Conservation (phyloP, 2,329 filamentous ascomycete genomes). For the Diplodia mutila region DNA sequence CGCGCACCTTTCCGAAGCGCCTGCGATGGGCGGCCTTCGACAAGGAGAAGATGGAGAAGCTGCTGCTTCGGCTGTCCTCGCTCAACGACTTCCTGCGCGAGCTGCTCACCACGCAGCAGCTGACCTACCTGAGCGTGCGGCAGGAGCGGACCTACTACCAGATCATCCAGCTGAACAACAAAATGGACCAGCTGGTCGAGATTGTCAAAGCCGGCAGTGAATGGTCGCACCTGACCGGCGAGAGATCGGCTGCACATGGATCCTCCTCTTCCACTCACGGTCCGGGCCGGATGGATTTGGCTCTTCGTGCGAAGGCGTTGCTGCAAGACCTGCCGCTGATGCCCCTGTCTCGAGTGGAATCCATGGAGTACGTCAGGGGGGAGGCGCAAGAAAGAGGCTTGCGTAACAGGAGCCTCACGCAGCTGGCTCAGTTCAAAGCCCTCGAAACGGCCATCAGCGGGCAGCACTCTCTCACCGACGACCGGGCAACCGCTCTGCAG, state of each 20-base stretch:
- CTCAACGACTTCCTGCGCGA: conserved; percentile 45
- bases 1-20: conserved; percentile 33
- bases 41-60: conserved; percentile 36
- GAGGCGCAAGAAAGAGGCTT: neutral
- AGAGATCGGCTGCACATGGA: neutral
- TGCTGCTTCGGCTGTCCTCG: conserved; percentile 38
- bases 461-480: conserved; percentile 33
- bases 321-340: conserved; percentile 31
- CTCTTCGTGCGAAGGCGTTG: conserved; percentile 21
- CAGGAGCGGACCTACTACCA: conserved; percentile 42
- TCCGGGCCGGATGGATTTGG: neutral
- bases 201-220: conserved; percentile 36
- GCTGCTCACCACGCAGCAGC: conserved; percentile 38
- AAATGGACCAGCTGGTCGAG: conserved; percentile 40
- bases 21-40: conserved; percentile 41
- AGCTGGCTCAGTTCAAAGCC: conserved; percentile 42
- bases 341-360: conserved; percentile 27
- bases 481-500: conserved; percentile 33
- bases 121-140: conserved; percentile 35
- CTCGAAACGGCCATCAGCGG: conserved; percentile 41
- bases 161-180: conserved; percentile 43
- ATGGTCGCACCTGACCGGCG: conserved; percentile 26
- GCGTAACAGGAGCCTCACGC: conserved; percentile 32
- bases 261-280: conserved; percentile 26
- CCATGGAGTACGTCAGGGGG: conserved; percentile 1